Base-by-base conservation (phyloP, 352 stramenopile genomes). In the Globisporangium parvum region DNA sequence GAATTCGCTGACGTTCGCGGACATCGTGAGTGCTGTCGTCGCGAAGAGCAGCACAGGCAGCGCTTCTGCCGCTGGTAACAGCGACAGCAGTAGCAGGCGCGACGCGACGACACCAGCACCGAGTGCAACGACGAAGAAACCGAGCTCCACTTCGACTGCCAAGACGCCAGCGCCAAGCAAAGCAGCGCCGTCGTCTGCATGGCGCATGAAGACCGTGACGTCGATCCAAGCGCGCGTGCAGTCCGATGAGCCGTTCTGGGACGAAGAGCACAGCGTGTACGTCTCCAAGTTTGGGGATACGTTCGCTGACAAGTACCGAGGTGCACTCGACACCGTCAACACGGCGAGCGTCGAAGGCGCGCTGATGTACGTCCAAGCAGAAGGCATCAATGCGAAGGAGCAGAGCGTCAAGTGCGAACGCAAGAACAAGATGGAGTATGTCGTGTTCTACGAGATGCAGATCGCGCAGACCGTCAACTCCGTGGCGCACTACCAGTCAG, bases 351-450 rank as follows among this genome's bases (percentile, higher is more conserved):
- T 93, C 3, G 83, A 93, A 55, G 83, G 83, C 9, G 72, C 80
- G 21, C 67, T 93, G 48, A 89, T 85, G 77, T 93, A 87, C 55
- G 79, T 91, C 0, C 80, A 91, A 63, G 77, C 80, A 6, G 83
- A 93, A 56, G 71, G 80, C 33, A 93, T 93, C 50, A 63, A 63
- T 31, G 45, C 37, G 49, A 53, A 50, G 20, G 56, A 57, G 42
- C 50, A 45, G 47, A 64, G 50, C n/a, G 54, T 74, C 42, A 64
- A 74, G 49, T 63, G 57, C 41, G 28, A 62, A 20, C 65, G 67
- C 53, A 75, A 75, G 63, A 67, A 65, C 59, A 71, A 65, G 21
- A 59, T 75, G 37, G 21, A 51, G 42, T 70, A 76, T 53, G 56
- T 76, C 10, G 59, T 60, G 24, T 71, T 75, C 47, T 75, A 76